Percentiles rank a stretch among this genome's conserved stretches.
phyloP scores from a whole-genome alignment of 305 asterid genomes.

The Fraxinus sp. region DNA sequence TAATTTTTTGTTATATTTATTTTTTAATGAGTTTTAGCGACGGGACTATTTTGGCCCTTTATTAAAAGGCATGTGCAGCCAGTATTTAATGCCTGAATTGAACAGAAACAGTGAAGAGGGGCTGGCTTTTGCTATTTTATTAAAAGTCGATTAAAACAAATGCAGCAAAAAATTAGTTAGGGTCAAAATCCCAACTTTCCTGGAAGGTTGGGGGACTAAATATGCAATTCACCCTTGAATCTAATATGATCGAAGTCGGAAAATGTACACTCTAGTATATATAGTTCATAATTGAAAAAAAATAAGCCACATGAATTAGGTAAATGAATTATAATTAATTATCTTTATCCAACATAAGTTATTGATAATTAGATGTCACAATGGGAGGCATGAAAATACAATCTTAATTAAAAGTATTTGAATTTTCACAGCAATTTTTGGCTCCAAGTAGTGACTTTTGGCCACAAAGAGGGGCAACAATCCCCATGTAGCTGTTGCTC shows the following conservation, averaged over 20 bases:
- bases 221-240: neutral
- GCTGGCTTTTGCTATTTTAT: neutral
- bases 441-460: neutral
- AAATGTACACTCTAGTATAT: neutral
- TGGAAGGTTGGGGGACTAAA: neutral
- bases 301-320: neutral
- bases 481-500: neutral
- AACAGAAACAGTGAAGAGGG: neutral
- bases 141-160: neutral
- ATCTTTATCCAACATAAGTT: neutral
- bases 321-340: neutral
- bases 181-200: neutral
- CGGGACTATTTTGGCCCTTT: neutral
- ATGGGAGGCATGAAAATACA: neutral
- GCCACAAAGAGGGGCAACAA: neutral
- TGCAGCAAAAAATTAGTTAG: neutral
- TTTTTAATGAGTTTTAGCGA: neutral
- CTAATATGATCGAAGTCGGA: neutral
- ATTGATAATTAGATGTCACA: neutral
- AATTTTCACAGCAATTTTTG: neutral
- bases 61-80: neutral
- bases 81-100: neutral
- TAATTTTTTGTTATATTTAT: neutral
- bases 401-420: neutral
- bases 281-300: neutral